Conservation (phyloP, 1,284 basidiomycete species). For the Ceratobasidium sp. region DNA sequence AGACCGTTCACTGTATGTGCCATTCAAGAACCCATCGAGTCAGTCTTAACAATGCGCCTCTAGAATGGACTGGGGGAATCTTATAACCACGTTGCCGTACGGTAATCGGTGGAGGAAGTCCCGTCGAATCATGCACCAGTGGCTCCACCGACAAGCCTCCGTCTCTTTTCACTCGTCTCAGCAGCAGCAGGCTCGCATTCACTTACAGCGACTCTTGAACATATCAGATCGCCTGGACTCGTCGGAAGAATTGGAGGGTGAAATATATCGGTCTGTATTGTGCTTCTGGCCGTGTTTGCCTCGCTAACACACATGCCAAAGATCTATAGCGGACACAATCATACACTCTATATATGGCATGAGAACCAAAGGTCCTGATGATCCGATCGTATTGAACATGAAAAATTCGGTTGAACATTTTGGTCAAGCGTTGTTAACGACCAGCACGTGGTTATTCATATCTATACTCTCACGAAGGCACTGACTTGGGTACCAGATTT, state of each 20-base stretch:
- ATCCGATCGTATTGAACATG: slow-evolving; percentile 26
- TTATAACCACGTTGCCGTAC: slow-evolving; percentile 6
- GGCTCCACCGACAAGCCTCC: slow-evolving; percentile 15
- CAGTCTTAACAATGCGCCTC: background rate
- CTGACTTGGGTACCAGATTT: slow-evolving; percentile 14
- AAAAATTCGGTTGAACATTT: slow-evolving; percentile 10
- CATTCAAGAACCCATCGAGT: background rate
- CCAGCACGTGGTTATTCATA: background rate
- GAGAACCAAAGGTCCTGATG: background rate
- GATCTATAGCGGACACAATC: background rate
- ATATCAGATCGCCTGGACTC: background rate
- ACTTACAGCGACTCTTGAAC: slow-evolving; percentile 21
- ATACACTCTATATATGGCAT: slow-evolving; percentile 40
- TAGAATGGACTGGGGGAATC: slow-evolving; percentile 17
- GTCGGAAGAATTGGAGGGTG: slow-evolving; percentile 14
- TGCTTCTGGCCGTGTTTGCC: background rate
- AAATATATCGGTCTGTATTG: slow-evolving; percentile 16
- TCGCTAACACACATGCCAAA: background rate
- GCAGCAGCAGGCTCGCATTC: slow-evolving; percentile 5
- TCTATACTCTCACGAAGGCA: background rate
- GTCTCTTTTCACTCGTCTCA: slow-evolving; percentile 12
- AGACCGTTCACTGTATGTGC: slow-evolving; percentile 6
- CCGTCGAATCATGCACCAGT: slow-evolving; percentile 21
- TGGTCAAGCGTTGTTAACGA: slow-evolving; percentile 13
- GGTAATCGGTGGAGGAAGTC: slow-evolving; percentile 32